A percentile compares a stretch with the other conserved stretches of the same genome.
These are phyloP conservation scores for Calonectria ilicicola DNA, from an alignment of 2,329 filamentous ascomycete species.

Conservation along the genomic window DNA sequence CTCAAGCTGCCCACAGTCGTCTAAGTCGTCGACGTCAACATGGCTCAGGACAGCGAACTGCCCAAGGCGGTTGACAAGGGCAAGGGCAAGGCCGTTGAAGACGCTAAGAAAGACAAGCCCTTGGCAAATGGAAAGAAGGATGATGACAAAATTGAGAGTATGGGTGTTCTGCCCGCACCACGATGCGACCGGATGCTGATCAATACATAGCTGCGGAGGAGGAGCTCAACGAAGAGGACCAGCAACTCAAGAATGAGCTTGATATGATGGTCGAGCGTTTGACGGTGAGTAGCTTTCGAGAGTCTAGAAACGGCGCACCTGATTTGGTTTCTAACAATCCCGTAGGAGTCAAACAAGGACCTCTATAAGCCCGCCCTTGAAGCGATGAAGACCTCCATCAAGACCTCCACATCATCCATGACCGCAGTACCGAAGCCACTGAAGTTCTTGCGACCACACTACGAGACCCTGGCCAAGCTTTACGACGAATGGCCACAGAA, in stretches of 20 bases:
- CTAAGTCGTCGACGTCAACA: slow-evolving; percentile 61
- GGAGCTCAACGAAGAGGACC: slow-evolving; percentile 97
- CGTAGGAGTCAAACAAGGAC: slow-evolving; percentile 83
- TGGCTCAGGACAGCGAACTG: slow-evolving; percentile 95
- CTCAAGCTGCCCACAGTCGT: slow-evolving; percentile 42
- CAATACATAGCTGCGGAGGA: slow-evolving; percentile 65
- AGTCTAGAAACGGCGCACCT: background rate
- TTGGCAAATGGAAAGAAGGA: slow-evolving; percentile 82
- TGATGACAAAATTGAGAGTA: slow-evolving; percentile 71
- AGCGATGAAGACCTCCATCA: slow-evolving; percentile 98
- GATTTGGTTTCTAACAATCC: slow-evolving; percentile 28
- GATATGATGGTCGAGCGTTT: slow-evolving; percentile 98
- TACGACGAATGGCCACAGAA: slow-evolving; percentile 91
- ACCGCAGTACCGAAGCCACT: slow-evolving; percentile 98
- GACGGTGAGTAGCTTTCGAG: slow-evolving; percentile 68
- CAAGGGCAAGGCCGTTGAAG: slow-evolving; percentile 90
- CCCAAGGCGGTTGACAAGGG: slow-evolving; percentile 90
- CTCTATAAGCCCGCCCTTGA: slow-evolving; percentile 95
- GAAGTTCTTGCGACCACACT: slow-evolving; percentile 97
- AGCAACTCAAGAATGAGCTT: slow-evolving; percentile 97
- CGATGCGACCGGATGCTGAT: slow-evolving; percentile 36
- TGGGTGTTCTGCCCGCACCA: slow-evolving; percentile 38
- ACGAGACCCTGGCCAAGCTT: slow-evolving; percentile 86
- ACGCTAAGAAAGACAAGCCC: slow-evolving; percentile 77
- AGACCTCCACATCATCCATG: slow-evolving; percentile 99